Base-by-base conservation (phyloP, 768 basidiomycete species). In the Lactifluus pinguis region DNA sequence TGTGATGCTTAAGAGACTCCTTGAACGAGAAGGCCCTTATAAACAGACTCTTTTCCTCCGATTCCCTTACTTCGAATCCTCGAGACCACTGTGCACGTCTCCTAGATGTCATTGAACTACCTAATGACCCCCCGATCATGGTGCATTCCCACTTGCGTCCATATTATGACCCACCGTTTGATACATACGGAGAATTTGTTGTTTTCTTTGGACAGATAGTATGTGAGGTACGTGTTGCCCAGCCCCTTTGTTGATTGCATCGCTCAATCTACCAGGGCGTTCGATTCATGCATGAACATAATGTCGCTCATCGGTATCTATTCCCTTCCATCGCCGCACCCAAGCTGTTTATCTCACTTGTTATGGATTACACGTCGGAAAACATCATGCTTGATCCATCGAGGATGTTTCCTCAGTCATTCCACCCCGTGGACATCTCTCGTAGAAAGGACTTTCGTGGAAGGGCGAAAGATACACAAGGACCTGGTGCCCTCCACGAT, bases 141-240 rank as follows among this genome's bases (percentile, higher is more conserved):
- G 66, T 73, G 8, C 71, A 70, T 61, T 62, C 71, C 3, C 64
- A 63, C 14, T 54, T 73, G 11, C 65, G 70, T n/a, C 67, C 61
- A 2, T 68, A 64, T 50, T 57, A 73, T 51, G 47, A 71, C 34
- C 72, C 72, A 0, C 60, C 42, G 0, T 66, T 73, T 21, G 39
- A 49, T 2, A 65, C 60, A 4, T 53, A 69, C 4, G 68, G 68
- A 7, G 66, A 71, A 25, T 62, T 68, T 17, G 30, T 71, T 3
- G 66, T 67, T 6, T 69, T 71, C 39, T 60, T 67, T 9, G 51
- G 47, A n/a, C 70, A 71, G 44, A 32, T 65, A n/a, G n/a, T n/a
- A 15, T 56, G 69, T 4, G 65, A 70, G 59, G 67, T 67, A 15
- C 3, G 65, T 59, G 15, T 2, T 17, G 6, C 1, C 19, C 3